These are phyloP conservation scores for Podaxis mareebaensis DNA, from an alignment of 768 basidiomycete species.

Conservation along the genomic window DNA sequence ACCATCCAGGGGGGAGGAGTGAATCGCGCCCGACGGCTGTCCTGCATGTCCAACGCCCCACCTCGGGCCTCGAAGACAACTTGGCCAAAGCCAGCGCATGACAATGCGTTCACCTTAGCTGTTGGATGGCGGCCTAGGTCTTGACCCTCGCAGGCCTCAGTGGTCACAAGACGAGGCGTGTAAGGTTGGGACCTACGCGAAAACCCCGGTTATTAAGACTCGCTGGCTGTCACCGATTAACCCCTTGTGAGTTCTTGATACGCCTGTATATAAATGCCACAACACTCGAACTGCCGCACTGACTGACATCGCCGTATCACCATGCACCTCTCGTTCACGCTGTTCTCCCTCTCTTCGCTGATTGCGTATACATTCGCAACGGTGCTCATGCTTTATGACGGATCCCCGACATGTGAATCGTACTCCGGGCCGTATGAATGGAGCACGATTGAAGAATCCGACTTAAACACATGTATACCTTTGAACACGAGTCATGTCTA, in stretches of 20 bases:
- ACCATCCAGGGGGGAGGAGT: too few species aligned
- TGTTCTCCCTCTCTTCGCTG: neutral
- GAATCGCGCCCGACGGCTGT: too few species aligned
- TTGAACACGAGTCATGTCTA: neutral
- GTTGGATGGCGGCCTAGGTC: too few species aligned
- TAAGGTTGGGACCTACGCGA: too few species aligned
- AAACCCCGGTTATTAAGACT: too few species aligned
- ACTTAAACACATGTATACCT: neutral
- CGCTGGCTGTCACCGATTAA: too few species aligned
- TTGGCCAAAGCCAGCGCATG: too few species aligned
- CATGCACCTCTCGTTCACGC: neutral
- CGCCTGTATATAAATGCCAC: neutral
- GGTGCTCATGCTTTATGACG: neutral
- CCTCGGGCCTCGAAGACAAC: too few species aligned
- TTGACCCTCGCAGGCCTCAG: too few species aligned
- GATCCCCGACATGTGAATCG: neutral
- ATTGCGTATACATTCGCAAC: neutral
- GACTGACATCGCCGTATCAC: neutral
- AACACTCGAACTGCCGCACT: neutral
- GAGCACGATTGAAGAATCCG: neutral
- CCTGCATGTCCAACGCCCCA: too few species aligned
- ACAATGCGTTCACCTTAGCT: too few species aligned
- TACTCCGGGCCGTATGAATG: neutral
- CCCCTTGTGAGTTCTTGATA: neutral
- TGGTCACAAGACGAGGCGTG: too few species aligned